These are phyloP conservation scores for Diaporthe longicolla DNA, from an alignment of 2,329 filamentous ascomycete genomes.

Conservation along the genomic window DNA sequence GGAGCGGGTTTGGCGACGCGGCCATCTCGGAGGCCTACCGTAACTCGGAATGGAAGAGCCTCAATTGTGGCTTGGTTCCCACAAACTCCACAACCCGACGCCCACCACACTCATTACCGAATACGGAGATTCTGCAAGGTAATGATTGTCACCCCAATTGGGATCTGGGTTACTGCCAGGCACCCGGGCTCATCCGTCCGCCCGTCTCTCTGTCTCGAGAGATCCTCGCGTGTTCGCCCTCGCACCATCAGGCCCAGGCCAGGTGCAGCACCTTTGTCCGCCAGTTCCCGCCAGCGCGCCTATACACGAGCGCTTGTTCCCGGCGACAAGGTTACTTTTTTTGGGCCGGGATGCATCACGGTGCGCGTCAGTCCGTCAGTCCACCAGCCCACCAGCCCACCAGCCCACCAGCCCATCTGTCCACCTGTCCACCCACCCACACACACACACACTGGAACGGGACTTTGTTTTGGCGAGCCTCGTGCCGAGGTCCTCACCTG, in stretches of 20 bases:
- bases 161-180: background rate
- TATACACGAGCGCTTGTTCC: conserved; percentile 26
- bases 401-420: too few relatives aligned
- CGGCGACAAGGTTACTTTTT: conserved; percentile 6
- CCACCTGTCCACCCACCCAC: too few relatives aligned
- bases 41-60: conserved; percentile 41
- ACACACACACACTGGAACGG: background rate
- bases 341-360: conserved; percentile 9
- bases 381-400: too few relatives aligned
- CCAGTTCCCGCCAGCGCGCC: conserved; percentile 21
- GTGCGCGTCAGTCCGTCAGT: background rate
- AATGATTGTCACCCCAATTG: conserved; percentile 23
- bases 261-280: background rate
- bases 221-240: conserved; percentile 7
- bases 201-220: conserved; percentile 1
- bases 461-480: conserved; percentile 13
- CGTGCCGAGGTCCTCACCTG: conserved; percentile 23
- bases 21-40: conserved; percentile 41
- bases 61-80: conserved; percentile 40
- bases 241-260: background rate
- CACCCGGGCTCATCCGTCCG: conserved; percentile 31
- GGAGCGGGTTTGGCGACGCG: conserved; percentile 35
- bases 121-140: conserved; percentile 29
- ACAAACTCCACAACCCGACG: conserved; percentile 36
- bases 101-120: conserved; percentile 33